Base-by-base conservation (phyloP, 1,139 yeast genomes). In the Blastobotrys elegans region DNA sequence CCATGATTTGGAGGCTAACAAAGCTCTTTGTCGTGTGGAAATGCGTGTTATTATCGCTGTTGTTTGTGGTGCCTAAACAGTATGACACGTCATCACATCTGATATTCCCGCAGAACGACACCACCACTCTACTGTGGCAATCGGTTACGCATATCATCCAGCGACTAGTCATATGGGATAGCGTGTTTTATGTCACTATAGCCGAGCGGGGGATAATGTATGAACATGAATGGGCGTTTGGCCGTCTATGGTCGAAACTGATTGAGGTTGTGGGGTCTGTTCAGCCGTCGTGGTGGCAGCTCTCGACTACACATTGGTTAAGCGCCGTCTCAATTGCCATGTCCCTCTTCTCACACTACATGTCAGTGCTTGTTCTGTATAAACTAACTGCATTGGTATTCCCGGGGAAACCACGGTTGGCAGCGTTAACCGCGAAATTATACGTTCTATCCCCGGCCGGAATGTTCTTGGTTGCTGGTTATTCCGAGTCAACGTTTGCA, bases 181-280 rank as follows among this genome's bases (percentile, higher is more conserved):
- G 83, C 2, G 95, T 89, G 0, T 88, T 83, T 64, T 89, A 85
- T 60, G 65, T 77, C 22, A 79, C 81, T 43, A 61, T 81, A 41
- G 79, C 84, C 33, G 62, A 67, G 17, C 66, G 76, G 24, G 79
- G 75, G 0, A 62, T 68, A 2, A 63, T 65, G 32, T 89, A 73
- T 64, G 97, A 92, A 63, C 96, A 92, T 63, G 95, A 88, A 66
- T 85, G 80, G 75, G 97, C 95, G 7, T 92, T 88, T 63, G 82
- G 95, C 35, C 84, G 87, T 5, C 64, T 79, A 3, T 89, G 96
- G 95, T 75, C 84, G 70, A 60, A 76, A 39, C 50, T 80, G 2
- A 66, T 87, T 24, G 40, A 38, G 18, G 34, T 24, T 31, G 33
- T 22, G 31, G 26, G 14, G n/a, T 37, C n/a, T 2, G 24, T 13